These are phyloP conservation scores for Aspergillus nomiae DNA, from an alignment of 2,329 filamentous ascomycete species.

Conservation along the genomic window DNA sequence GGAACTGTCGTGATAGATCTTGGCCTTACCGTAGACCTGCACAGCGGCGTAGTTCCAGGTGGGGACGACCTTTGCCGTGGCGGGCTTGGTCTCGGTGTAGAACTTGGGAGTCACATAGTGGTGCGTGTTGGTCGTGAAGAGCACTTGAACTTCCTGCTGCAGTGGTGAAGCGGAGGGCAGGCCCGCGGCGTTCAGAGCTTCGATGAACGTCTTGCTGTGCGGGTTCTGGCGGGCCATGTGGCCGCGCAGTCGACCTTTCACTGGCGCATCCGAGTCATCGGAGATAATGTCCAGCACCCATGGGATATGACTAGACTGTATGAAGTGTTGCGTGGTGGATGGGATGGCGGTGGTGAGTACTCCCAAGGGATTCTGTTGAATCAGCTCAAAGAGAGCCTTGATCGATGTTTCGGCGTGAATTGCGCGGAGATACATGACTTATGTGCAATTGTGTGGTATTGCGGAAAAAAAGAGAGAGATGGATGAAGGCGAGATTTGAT, in stretches of 20 bases:
- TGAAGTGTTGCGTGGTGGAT: constrained; percentile 51
- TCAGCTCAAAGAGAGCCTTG: constrained; percentile 53
- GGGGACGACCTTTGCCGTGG: constrained; percentile 66
- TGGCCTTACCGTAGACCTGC: constrained; percentile 63
- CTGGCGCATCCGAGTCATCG: constrained; percentile 41
- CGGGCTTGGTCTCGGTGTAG: constrained; percentile 66
- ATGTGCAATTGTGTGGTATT: background rate
- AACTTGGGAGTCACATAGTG: constrained; percentile 71
- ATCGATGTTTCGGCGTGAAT: constrained; percentile 56
- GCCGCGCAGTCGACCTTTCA: constrained; percentile 50
- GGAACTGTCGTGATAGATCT: constrained; percentile 55
- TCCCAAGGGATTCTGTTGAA: constrained; percentile 63
- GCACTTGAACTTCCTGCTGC: constrained; percentile 57
- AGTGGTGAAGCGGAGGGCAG: constrained; percentile 37
- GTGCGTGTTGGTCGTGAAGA: constrained; percentile 62
- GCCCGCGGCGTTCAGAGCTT: constrained; percentile 37
- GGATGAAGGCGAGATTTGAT: background rate
- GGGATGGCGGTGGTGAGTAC: constrained; percentile 64
- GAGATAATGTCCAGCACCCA: constrained; percentile 56
- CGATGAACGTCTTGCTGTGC: constrained; percentile 63
- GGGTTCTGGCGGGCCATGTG: constrained; percentile 67
- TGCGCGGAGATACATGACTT: constrained; percentile 59
- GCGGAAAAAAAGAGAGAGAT: background rate
- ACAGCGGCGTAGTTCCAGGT: constrained; percentile 72
- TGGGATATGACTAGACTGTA: constrained; percentile 64